Base-by-base conservation (phyloP, 371 early-diverging fungal genomes). In the Rhizopus microsporus region DNA sequence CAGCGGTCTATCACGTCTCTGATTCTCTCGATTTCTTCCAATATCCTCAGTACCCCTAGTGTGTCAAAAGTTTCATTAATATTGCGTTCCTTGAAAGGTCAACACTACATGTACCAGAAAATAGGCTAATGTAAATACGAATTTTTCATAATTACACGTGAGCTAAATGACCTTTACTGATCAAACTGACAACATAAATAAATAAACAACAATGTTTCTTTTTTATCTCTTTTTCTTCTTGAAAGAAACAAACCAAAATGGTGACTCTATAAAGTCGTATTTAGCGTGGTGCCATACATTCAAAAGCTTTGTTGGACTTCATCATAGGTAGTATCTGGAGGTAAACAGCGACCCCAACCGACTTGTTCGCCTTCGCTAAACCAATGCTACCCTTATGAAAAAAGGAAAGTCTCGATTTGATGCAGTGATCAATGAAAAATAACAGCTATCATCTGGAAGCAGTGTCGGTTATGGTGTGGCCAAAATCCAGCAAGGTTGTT, bases 361-460 rank as follows among this genome's bases (percentile, higher is more conserved):
- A 23, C 56, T 64, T 12, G 52, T 65, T 17, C 69, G 63, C 40
- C 51, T 69, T 8, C 67, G 60, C 31, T 68, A 62, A 64, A 66
- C 56, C 10, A 64, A 66, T 60, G 13, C 61, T 34, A 54, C 53
- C 13, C 60, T 62, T 33, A 62, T 23, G n/a, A 65, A 63, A 61
- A 50, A 51, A 48, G 64, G 57, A 13, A 60, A 63, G 52, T 43
- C 35, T 43, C 66, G 64, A 33, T 68, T 65, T 13, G 65, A 68
- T 64, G 62, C 62, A 10, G 57, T 64, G 29, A 61, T 68, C 9
- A 49, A 42, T 47, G 53, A 66, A 68, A 65, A 62, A 55, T n/a
- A n/a, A 49, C 55, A 58, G 16, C 29, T 63, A 45, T 5, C 35
- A 46, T 62, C 52, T 47, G 48, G 47, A 56, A 47, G 12, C 47